A percentile compares a stretch with the other conserved stretches of the same genome.
phyloP scores from a whole-genome alignment of 2,329 filamentous ascomycete species.

The Seiridium unicorne region DNA sequence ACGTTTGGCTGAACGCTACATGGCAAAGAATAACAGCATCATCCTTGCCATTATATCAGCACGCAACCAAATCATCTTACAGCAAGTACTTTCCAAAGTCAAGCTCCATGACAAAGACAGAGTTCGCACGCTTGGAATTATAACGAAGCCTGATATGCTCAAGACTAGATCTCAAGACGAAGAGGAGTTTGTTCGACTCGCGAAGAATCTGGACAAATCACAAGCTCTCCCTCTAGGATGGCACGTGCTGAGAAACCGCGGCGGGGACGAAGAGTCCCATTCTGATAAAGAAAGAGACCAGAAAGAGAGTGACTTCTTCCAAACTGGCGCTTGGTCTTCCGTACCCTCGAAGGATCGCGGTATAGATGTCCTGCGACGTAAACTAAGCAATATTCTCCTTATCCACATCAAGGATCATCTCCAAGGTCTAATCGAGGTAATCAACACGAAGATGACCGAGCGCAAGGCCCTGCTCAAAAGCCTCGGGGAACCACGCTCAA shows the following conservation, averaged over 20 bases:
- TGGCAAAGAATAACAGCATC: constrained; percentile 48
- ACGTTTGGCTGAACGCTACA: constrained; percentile 46
- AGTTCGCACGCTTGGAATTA: constrained; percentile 53
- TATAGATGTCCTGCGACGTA: constrained; percentile 31
- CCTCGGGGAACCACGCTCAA: constrained; percentile 24
- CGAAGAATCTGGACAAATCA: constrained; percentile 49
- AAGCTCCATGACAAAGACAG: constrained; percentile 21
- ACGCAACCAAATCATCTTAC: constrained; percentile 51
- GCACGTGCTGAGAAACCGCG: constrained; percentile 45
- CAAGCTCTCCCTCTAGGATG: constrained; percentile 22
- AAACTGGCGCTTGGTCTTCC: constrained; percentile 23
- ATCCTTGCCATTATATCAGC: constrained; percentile 52
- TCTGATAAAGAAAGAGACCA: constrained; percentile 26
- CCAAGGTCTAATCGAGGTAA: constrained; percentile 23
- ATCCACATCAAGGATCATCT: constrained; percentile 25
- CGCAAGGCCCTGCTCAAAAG: constrained; percentile 13
- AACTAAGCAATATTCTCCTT: constrained; percentile 33
- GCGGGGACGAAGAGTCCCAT: constrained; percentile 24
- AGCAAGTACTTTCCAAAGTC: constrained; percentile 45
- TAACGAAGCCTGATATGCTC: constrained; percentile 55
- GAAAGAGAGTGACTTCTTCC: constrained; percentile 31
- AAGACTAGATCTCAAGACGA: constrained; percentile 36
- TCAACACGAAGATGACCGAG: constrained; percentile 17
- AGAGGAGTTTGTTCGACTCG: constrained; percentile 29
- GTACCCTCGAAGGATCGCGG: constrained; percentile 30